Evolutionary conservation across 345 rosid genomes (phyloP).

Genomic region (Turritis glabra): DNA sequence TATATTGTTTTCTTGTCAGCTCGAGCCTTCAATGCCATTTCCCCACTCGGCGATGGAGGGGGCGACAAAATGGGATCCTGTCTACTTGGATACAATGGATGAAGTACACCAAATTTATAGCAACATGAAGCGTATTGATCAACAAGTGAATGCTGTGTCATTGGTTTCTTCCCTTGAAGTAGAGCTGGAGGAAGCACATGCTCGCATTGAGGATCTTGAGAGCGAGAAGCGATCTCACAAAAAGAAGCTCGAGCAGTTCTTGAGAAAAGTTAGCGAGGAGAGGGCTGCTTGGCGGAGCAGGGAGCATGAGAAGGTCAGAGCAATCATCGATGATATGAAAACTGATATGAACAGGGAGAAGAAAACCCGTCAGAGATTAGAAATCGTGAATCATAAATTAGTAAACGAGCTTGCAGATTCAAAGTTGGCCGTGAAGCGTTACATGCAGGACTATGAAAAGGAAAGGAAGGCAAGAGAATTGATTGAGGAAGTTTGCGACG

Average conservation of each 20-base stretch:
- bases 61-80: slow-evolving; percentile 90
- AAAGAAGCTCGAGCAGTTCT: slow-evolving; percentile 85
- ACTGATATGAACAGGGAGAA: slow-evolving; percentile 69
- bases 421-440: slow-evolving; percentile 64
- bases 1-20: slow-evolving; percentile 42
- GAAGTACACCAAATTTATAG: slow-evolving; percentile 58
- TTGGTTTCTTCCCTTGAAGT: slow-evolving; percentile 65
- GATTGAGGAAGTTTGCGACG: slow-evolving; percentile 89
- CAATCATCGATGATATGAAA: slow-evolving; percentile 71
- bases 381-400: slow-evolving; percentile 77
- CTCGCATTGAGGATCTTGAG: slow-evolving; percentile 70
- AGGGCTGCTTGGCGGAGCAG: slow-evolving; percentile 82
- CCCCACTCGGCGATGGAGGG: slow-evolving; percentile 83
- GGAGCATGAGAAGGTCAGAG: slow-evolving; percentile 89
- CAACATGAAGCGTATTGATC: slow-evolving; percentile 59
- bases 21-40: slow-evolving; percentile 69
- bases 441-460: slow-evolving; percentile 72
- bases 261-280: slow-evolving; percentile 88
- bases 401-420: slow-evolving; percentile 84
- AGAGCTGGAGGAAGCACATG: slow-evolving; percentile 70
- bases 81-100: slow-evolving; percentile 53
- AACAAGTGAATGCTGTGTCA: slow-evolving; percentile 69
- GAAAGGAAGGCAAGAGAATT: slow-evolving; percentile 79
- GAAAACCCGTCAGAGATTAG: slow-evolving; percentile 78
- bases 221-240: slow-evolving; percentile 71